A percentile compares a stretch with the other conserved stretches of the same genome.
Evolutionary conservation across 805 yeast species (phyloP).

Genomic region (Nematodospora valgi): DNA sequence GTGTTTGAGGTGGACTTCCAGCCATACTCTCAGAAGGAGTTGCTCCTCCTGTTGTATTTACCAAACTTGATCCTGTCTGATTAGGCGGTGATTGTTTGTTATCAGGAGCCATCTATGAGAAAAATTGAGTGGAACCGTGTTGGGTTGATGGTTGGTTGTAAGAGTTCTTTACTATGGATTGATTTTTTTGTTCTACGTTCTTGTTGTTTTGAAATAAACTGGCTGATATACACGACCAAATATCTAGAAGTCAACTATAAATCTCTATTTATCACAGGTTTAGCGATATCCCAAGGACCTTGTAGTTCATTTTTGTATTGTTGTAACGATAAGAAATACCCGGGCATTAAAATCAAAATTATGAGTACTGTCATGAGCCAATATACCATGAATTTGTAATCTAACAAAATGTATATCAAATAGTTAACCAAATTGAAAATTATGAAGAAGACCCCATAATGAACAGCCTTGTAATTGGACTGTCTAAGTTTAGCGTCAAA

Average conservation of each 20-base stretch:
- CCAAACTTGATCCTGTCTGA: not conserved
- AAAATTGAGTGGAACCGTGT: no score
- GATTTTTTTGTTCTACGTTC: no score
- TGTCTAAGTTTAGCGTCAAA: slow-evolving; percentile 60
- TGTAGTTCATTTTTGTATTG: slow-evolving; percentile 80
- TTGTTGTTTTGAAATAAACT: no score
- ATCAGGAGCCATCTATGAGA: no score
- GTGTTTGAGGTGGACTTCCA: not conserved
- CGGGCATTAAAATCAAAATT: slow-evolving; percentile 60
- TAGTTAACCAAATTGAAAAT: slow-evolving; percentile 15
- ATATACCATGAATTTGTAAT: slow-evolving; percentile 28
- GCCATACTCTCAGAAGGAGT: not conserved
- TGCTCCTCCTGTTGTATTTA: no score
- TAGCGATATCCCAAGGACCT: slow-evolving; percentile 93
- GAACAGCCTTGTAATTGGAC: slow-evolving; percentile 22
- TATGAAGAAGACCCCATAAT: slow-evolving; percentile 20
- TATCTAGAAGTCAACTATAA: no score
- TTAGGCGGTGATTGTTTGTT: not conserved
- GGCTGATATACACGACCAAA: no score
- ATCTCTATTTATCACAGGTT: slow-evolving; percentile 47
- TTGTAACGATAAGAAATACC: slow-evolving; percentile 67
- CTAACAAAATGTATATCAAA: slow-evolving; percentile 26
- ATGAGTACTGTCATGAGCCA: slow-evolving; percentile 51
- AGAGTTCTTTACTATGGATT: no score
- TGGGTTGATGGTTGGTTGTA: no score